These are phyloP conservation scores for Tulasnella sp. DNA, from an alignment of 768 basidiomycete species.

Conservation along the genomic window DNA sequence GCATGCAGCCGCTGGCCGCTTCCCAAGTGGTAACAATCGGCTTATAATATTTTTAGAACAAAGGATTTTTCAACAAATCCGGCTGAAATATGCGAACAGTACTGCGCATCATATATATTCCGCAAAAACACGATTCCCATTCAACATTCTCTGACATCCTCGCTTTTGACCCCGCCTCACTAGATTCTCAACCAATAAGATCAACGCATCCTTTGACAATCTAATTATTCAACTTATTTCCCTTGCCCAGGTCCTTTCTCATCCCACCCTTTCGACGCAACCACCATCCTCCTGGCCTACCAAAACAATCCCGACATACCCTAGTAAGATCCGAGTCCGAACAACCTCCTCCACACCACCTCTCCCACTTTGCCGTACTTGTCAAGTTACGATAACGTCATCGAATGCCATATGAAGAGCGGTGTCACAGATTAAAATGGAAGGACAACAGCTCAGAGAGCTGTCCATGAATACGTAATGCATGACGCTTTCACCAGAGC, in stretches of 20 bases:
- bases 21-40: too few relatives aligned
- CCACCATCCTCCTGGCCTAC: constrained; percentile 53
- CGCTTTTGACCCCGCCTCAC: constrained; percentile 51
- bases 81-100: too few relatives aligned
- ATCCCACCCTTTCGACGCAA: constrained; percentile 34
- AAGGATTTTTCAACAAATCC: too few relatives aligned
- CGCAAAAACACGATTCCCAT: constrained; percentile 65
- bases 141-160: constrained; percentile 55
- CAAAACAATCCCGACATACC: constrained; percentile 60
- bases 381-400: constrained; percentile 59
- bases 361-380: constrained; percentile 42
- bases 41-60: too few relatives aligned
- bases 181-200: constrained; percentile 53
- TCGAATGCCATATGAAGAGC: constrained; percentile 58
- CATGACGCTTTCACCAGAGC: constrained; percentile 60
- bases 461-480: constrained; percentile 60
- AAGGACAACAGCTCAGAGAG: constrained; percentile 55
- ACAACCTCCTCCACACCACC: constrained; percentile 52
- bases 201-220: constrained; percentile 50
- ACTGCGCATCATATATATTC: constrained; percentile 35
- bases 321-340: constrained; percentile 51
- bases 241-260: too few relatives aligned
- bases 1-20: too few relatives aligned
- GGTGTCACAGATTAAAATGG: constrained; percentile 59
- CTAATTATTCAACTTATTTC: too few relatives aligned